Base-by-base conservation (phyloP, 2,329 filamentous ascomycete species). In the Cladosporium colombiae region DNA sequence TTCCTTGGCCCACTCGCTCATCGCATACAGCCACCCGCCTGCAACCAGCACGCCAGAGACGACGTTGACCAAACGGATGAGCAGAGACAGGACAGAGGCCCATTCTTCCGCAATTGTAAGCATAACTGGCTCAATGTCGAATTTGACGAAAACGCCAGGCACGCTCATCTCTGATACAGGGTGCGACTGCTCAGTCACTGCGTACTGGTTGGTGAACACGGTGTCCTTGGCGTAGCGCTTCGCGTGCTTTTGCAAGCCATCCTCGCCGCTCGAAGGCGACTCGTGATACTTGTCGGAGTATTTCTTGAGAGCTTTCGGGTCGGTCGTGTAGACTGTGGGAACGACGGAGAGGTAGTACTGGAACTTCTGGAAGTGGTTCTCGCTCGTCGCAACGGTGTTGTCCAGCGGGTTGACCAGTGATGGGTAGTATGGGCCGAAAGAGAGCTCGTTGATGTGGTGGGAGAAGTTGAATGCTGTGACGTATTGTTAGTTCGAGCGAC, bases 311-410 rank as follows among this genome's bases (percentile, higher is more conserved):
- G 77, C 72, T 7, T 73, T 71, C 6, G 79, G 70, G 65, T 80
- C 76, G 70, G 81, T 81, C 56, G 82, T 93, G 84, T 98, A 99
- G 74, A 96, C 87, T 5, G 95, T 99, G 2, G 95, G 95, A 2
- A 99, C 95, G 44, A 99, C 86, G 46, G 91, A 96, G 75, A 98
- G 85, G 82, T 95, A 98, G 85, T 99, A 99, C 80, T 99, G 95
- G 82, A 93, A 98, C 80, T 95, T 96, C 86, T 94, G 90, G 83
- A 97, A 98, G 83, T 96, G 85, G 68, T 79, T 77, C 18, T 83
- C 76, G n/a, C 91, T 94, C 3, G 84, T 80, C 74, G 93, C 91
- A 79, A 93, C 87, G 53, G 95, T 98, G 71, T 90, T 89, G 81
- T 98, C 95, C 74, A 99, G 91, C 0, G 95, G 95, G 81, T 99